phyloP scores from a whole-genome alignment of 2,329 filamentous ascomycete species.

The Teratosphaeria epicoccoides region DNA sequence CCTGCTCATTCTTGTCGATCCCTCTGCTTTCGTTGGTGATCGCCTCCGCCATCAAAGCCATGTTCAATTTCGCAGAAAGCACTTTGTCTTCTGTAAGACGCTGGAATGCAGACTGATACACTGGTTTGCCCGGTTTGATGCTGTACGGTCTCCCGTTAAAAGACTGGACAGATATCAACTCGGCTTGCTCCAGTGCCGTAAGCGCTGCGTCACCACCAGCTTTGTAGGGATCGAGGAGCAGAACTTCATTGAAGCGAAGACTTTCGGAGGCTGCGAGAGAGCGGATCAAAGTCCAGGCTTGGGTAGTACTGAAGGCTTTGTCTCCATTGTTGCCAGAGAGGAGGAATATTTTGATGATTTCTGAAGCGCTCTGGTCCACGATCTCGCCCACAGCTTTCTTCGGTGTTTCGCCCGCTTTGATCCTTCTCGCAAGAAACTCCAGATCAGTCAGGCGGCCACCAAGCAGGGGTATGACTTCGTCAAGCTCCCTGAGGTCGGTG shows the following conservation, averaged over 20 bases:
- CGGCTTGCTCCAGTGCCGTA: conserved; percentile 69
- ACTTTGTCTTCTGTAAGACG: conserved; percentile 61
- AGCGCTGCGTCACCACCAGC: conserved; percentile 63
- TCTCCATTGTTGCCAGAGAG: conserved; percentile 45
- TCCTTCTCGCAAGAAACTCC: conserved; percentile 81
- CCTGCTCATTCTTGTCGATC: conserved; percentile 69
- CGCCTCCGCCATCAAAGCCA: conserved; percentile 58
- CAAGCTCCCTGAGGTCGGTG: conserved; percentile 58
- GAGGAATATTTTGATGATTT: conserved; percentile 89
- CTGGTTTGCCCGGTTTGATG: conserved; percentile 72
- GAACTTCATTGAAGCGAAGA: conserved; percentile 75
- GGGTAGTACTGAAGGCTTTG: conserved; percentile 66
- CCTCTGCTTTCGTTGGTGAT: conserved; percentile 60
- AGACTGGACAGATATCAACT: conserved; percentile 69
- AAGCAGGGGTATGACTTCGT: conserved; percentile 68
- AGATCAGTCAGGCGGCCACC: conserved; percentile 92
- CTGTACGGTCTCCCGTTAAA: conserved; percentile 64
- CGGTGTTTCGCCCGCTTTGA: conserved; percentile 78
- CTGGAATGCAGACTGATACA: conserved; percentile 75
- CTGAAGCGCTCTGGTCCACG: conserved; percentile 74
- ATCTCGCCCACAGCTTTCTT: conserved; percentile 75
- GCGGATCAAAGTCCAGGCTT: conserved; percentile 85
- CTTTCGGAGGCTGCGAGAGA: conserved; percentile 44
- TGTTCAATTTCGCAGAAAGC: conserved; percentile 56
- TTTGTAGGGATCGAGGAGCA: conserved; percentile 67